Conservation (phyloP, 192 early-diverging fungal genomes). For the Piromyces sp. region DNA sequence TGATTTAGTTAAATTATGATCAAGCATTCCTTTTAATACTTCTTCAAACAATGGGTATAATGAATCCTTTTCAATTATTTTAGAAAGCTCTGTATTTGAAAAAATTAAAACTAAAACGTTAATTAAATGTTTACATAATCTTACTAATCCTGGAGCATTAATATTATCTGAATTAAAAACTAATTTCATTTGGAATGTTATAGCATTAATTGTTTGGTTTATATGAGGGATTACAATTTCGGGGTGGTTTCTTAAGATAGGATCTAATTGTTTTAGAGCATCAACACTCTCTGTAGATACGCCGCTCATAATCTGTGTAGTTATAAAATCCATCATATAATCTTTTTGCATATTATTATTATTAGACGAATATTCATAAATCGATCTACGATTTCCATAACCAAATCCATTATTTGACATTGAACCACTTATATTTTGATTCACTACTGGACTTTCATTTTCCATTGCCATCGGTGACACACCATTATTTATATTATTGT, state of each 20-base stretch:
- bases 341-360: conserved; percentile 21
- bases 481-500: background rate
- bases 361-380: conserved; percentile 9
- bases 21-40: conserved; percentile 59
- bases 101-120: conserved; percentile 66
- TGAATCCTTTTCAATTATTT: conserved; percentile 35
- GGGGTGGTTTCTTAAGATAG: conserved; percentile 26
- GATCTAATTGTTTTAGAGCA: conserved; percentile 57
- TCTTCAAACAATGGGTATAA: conserved; percentile 57
- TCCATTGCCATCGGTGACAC: background rate
- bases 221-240: conserved; percentile 36
- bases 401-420: background rate
- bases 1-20: conserved; percentile 45
- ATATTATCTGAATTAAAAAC: conserved; percentile 44
- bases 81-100: conserved; percentile 42
- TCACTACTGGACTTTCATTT: background rate
- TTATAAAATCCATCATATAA: conserved; percentile 41
- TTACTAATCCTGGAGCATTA: conserved; percentile 8
- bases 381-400: background rate
- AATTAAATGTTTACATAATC: conserved; percentile 66
- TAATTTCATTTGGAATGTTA: conserved; percentile 55
- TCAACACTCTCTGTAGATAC: conserved; percentile 49
- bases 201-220: conserved; percentile 46
- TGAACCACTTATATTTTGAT: background rate
- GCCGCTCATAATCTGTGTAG: conserved; percentile 46